A percentile compares a stretch with the other conserved stretches of the same genome.
These are phyloP conservation scores for Podaxis sp. DNA, from an alignment of 768 basidiomycete species.

Conservation along the genomic window DNA sequence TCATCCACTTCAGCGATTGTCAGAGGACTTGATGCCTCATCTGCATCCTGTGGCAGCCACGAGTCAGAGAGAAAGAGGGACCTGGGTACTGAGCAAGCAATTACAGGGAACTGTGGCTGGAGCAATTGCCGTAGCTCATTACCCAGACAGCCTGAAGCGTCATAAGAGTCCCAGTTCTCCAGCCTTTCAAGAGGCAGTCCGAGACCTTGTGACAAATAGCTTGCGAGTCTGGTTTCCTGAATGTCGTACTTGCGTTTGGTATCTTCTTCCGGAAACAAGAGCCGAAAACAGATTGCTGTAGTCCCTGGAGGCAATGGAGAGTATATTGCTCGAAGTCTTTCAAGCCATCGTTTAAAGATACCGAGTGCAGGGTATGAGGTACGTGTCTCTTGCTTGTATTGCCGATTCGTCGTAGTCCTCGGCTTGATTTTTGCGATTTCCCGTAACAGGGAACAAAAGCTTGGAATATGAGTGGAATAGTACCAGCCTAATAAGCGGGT, in stretches of 20 bases:
- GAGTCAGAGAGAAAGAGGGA: neutral
- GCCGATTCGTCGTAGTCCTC: slow-evolving; percentile 22
- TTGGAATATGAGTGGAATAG: slow-evolving; percentile 19
- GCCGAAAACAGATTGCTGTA: slow-evolving; percentile 60
- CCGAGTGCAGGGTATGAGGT: slow-evolving; percentile 36
- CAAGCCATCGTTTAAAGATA: slow-evolving; percentile 47
- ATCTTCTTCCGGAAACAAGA: slow-evolving; percentile 89
- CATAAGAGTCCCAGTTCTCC: slow-evolving; percentile 40
- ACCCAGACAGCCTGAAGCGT: slow-evolving; percentile 68
- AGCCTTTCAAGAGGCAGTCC: slow-evolving; percentile 33
- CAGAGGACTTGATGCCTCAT: slow-evolving; percentile 34
- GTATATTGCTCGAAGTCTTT: slow-evolving; percentile 39
- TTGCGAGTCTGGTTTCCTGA: slow-evolving; percentile 62
- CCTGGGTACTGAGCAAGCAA: slow-evolving; percentile 12
- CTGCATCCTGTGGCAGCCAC: slow-evolving; percentile 22
- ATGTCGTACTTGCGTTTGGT: slow-evolving; percentile 66
- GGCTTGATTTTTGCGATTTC: slow-evolving; percentile 40
- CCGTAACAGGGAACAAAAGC: slow-evolving; percentile 50
- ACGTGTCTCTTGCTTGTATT: slow-evolving; percentile 15
- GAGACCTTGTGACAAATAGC: slow-evolving; percentile 49
- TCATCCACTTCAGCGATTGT: slow-evolving; percentile 55
- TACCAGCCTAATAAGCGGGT: neutral
- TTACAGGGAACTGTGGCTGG: slow-evolving; percentile 39
- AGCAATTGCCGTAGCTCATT: slow-evolving; percentile 54
- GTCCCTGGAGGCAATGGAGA: slow-evolving; percentile 52